Evolutionary conservation across 164 flowering plant species (phyloP).

Genomic region (Nymphaea colorata): DNA sequence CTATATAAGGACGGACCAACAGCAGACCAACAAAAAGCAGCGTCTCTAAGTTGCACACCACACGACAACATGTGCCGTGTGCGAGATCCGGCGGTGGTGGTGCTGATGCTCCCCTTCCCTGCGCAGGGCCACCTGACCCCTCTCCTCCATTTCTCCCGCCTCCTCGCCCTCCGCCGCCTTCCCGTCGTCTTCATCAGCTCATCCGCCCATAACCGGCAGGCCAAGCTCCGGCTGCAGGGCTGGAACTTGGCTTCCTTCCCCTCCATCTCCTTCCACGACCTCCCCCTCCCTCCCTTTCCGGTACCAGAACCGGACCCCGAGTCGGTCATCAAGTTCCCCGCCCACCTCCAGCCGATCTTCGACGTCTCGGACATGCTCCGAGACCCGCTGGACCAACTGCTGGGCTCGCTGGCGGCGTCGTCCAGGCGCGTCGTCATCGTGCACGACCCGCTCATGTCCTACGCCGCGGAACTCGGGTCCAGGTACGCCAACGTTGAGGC

Average conservation of each 20-base stretch:
- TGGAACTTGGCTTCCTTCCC: conserved; percentile 13
- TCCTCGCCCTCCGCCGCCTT: conserved; percentile 22
- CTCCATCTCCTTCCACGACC: conserved; percentile 44
- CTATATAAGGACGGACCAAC: too few species aligned
- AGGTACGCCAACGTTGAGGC: conserved; percentile 34
- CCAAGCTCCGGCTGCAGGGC: conserved; percentile 27
- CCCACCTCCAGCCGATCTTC: conserved; percentile 36
- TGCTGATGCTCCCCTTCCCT: conserved; percentile 47
- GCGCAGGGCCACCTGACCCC: conserved; percentile 60
- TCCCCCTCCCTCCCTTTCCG: conserved; percentile 17
- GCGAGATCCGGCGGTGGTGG: conserved; percentile 16
- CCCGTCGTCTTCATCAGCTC: conserved; percentile 38
- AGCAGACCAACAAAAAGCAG: too few species aligned
- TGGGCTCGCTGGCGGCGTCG: conserved; percentile 18
- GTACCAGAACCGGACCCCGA: conserved; percentile 37
- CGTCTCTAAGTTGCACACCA: too few species aligned
- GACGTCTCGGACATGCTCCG: conserved; percentile 29
- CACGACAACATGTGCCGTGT: background rate
- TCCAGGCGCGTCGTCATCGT: conserved; percentile 29
- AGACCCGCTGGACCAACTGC: conserved; percentile 28
- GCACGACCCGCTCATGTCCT: conserved; percentile 51
- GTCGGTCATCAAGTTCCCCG: conserved; percentile 30
- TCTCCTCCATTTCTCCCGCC: conserved; percentile 41
- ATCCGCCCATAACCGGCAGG: conserved; percentile 46
- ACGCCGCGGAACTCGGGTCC: conserved; percentile 34